Evolutionary conservation across 2,329 filamentous ascomycete genomes (phyloP), one percentile per base, ranked within the genome.

Genomic region (Celoporthe dispersa): DNA sequence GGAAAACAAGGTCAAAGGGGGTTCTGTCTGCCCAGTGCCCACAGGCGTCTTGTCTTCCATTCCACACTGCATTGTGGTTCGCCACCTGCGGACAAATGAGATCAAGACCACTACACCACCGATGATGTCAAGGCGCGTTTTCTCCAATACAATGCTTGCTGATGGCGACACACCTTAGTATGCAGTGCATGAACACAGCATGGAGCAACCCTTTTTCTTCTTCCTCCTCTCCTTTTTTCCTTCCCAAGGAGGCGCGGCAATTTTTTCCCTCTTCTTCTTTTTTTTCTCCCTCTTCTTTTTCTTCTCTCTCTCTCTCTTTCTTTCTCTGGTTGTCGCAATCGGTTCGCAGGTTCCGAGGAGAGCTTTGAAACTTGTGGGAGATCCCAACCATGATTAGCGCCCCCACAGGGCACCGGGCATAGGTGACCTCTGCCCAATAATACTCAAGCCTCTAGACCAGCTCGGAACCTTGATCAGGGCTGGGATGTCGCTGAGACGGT

Each of bases 331-430:
- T 19, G 25, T 63, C 63, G 28, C 31, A 28, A 14, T 65, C 63
- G 62, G 25, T 25, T 53, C 25, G 41, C 19, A 12, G 12, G 62
- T 51, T 22, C 39, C 62, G 41, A 53, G 39, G 28, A 64, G 41
- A n/a, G 44, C 44, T 31, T 33, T 48, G 62, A 64, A 64, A 64
- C 44, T 28, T 4, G 48, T 31, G 51, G 33, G 35, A 63, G 60
- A 63, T 63, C 60, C 37, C 37, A 63, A 63, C 41, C 37, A 64
- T 64, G 25, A 28, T 64, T 64, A 64, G 62, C 62, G 62, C 41
- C 62, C 41, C 62, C 62, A 35, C 31, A 22, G 41, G 22, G 19
- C 22, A 22, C 44, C 44, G 22, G 44, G 44, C 44, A n/a, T 7
- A n/a, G 44, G 44, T n/a, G 16, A 48, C 28, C n/a, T 63, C n/a